Conservation (phyloP, 2,329 filamentous ascomycete species). For the Sporothrix sp. region DNA sequence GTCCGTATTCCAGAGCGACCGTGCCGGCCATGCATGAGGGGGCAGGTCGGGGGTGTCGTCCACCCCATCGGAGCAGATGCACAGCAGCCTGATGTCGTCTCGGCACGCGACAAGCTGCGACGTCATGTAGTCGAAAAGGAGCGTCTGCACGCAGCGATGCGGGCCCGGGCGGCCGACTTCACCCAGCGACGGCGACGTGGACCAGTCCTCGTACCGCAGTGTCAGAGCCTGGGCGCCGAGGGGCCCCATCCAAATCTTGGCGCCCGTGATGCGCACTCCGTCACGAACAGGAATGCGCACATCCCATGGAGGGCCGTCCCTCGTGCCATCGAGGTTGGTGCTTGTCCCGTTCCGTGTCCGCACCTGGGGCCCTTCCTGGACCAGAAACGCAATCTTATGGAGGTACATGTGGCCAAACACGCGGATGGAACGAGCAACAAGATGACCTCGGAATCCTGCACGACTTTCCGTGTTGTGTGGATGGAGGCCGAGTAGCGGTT, state of each 20-base stretch:
- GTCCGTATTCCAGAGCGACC: conserved; percentile 9
- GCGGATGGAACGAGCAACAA: background rate
- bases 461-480: background rate
- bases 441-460: background rate
- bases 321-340: background rate
- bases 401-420: conserved; percentile 11
- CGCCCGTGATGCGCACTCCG: background rate
- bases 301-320: background rate
- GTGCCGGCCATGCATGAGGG: background rate
- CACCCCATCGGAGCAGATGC: background rate
- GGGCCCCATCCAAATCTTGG: conserved; percentile 7
- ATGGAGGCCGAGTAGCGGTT: background rate
- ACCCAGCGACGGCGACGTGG: conserved; percentile 7
- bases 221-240: conserved; percentile 5
- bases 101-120: background rate
- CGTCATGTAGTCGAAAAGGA: background rate
- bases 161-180: background rate
- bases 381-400: background rate
- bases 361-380: background rate
- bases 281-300: conserved; percentile 2
- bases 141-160: background rate
- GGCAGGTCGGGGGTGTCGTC: background rate
- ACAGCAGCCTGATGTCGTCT: conserved; percentile 7
- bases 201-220: conserved; percentile 8
- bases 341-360: background rate